Base-by-base conservation (phyloP, 163 green algal species). In the Prototheca wickerhamii region DNA sequence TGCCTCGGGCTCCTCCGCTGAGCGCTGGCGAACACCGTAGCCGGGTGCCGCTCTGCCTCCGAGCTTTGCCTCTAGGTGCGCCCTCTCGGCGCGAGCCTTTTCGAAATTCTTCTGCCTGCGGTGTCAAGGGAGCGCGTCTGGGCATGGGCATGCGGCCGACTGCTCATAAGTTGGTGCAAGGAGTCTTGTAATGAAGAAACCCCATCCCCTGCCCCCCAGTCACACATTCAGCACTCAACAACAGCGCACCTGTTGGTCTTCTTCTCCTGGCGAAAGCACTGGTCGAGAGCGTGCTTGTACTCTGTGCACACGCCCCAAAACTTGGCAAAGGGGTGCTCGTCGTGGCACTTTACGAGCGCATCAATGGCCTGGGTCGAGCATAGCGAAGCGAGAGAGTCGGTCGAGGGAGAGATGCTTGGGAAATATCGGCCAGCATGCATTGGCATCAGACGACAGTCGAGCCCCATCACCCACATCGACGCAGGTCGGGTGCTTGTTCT, bases 261-360 rank as follows among this genome's bases (percentile, higher is more conserved):
- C 53, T 84, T 84, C 34, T 84, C 77, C 59, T 74, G 25, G 6
- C 69, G 33, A 18, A 88, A 77, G 64, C 81, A 88, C n/a, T 23
- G 28, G 61, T 86, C 79, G 20, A 88, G 63, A 18, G 65, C 77
- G 28, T 58, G 67, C 65, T 88, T 86, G 17, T 74, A 31, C 17
- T 84, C 60, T 57, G 86, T 88, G 72, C 84, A 90, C 25, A 68
- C 64, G 23, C 81, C 81, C 69, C 66, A 81, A 34, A 85, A 89
- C 64, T 89, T 89, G 53, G 82, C 76, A 17, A 86, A 40, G 2
- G 78, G 65, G 63, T 88, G 63, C 26, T 86, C 70, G 6, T 62
- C 35, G 64, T 90, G 79, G 72, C 84, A 90, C 6, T 57, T 40
- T 8, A 77, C 66, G 17, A 87, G 63, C 25, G 65, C 74, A 21